Evolutionary conservation across 345 rosid genomes (phyloP), one percentile per base, ranked within the genome.

Genomic region (Linum usitatissimum): DNA sequence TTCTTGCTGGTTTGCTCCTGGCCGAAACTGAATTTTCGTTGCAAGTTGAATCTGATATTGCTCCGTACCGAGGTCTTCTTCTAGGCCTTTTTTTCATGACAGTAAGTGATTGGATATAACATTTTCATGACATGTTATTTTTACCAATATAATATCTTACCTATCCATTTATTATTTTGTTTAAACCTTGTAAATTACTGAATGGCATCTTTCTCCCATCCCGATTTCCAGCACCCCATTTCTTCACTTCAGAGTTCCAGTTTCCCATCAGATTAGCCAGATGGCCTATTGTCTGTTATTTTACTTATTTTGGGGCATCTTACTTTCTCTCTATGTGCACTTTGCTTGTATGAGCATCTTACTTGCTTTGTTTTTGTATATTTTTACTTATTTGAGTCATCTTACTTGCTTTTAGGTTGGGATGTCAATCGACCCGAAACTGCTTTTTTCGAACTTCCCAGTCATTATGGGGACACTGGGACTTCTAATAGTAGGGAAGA

Each of bases 1-100:
- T 93, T 81, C 77, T 93, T 76, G 99, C 99, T 67, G 99, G 99
- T 72, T 80, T 93, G 75, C 94, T 93, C 48, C 99, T 90, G 73
- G 99, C 99, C 66, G 99, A 93, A 80, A 93, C 99, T 71, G 99
- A 93, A 77, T 93, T 90, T 78, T 90, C 99, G 48, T 86, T 93
- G 64, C 99, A 93, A 85, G 99, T 93, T 72, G 99, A 93, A 79
- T 89, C 99, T 12, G 99, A 93, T 79, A 93, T 93, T 60, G 99
- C 99, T 75, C 99, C 99, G 49, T 93, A 90, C 70, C 96, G 99
- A 18, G 99, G 99, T 69, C 97, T 93, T 70, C 68, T 93, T 56
- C 62, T 93, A 84, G 99, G 99, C 68, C 99, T 93, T 71, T 93
- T 93, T 83, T 93, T 93, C 82, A 93, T 93, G 99, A 93, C 99